Evolutionary conservation across 2,329 filamentous ascomycete genomes (phyloP).

Genomic region (Gremmenia infestans): DNA sequence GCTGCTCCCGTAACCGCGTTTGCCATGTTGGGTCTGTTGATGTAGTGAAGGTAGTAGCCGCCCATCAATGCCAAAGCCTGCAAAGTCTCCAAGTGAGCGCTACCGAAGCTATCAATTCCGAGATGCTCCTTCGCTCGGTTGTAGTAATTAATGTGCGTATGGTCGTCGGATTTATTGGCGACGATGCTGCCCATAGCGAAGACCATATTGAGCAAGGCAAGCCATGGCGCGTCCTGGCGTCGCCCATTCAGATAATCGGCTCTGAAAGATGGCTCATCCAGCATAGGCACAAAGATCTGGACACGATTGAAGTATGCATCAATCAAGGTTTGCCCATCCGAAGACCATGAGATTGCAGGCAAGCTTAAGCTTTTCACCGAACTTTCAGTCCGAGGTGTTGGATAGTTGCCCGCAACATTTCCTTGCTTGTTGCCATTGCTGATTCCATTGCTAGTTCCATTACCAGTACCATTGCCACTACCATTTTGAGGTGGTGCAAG

Average conservation of each 20-base stretch:
- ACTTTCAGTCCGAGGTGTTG: constrained; percentile 29
- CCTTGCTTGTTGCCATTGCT: constrained; percentile 15
- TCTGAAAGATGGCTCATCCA: constrained; percentile 67
- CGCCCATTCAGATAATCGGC: constrained; percentile 58
- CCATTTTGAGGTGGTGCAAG: constrained; percentile 33
- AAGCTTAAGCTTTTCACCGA: constrained; percentile 31
- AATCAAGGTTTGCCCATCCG: constrained; percentile 63
- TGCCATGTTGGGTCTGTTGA: constrained; percentile 72
- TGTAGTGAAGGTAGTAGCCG: constrained; percentile 73
- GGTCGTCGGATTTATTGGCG: constrained; percentile 55
- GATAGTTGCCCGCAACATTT: constrained; percentile 21
- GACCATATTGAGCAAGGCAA: constrained; percentile 70
- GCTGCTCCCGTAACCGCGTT: constrained; percentile 68
- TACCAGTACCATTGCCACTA: background rate
- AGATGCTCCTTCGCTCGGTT: constrained; percentile 62
- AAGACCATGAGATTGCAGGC: constrained; percentile 48
- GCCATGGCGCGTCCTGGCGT: constrained; percentile 63
- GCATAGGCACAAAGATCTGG: constrained; percentile 67
- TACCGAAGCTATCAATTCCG: constrained; percentile 62
- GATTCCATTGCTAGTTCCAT: too few species aligned
- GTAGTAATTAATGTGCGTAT: constrained; percentile 66
- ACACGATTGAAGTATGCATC: constrained; percentile 73
- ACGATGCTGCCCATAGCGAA: constrained; percentile 71
- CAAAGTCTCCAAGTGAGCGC: constrained; percentile 66
- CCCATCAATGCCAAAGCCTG: constrained; percentile 68